phyloP scores from a whole-genome alignment of 2,329 filamentous ascomycete genomes.

The Arthrobotrys pseudoclavata region DNA sequence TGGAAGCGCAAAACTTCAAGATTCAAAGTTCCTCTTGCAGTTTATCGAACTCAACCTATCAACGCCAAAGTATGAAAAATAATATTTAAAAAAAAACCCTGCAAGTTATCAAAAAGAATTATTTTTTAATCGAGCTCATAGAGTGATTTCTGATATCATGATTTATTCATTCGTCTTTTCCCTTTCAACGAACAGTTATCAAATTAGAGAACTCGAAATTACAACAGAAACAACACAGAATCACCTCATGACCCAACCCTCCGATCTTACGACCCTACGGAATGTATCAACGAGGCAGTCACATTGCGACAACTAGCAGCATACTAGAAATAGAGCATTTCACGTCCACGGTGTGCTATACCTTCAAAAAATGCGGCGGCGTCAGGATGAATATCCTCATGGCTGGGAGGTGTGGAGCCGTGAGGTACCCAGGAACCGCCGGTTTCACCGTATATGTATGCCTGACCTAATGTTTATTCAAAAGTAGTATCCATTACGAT shows the following conservation, averaged over 20 bases:
- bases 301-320: background rate
- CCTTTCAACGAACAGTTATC: background rate
- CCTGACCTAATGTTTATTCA: background rate
- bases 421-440: slow-evolving; percentile 5
- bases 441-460: slow-evolving; percentile 4
- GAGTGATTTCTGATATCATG: too few relatives aligned
- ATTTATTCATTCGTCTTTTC: background rate
- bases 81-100: too few relatives aligned
- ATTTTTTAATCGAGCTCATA: background rate
- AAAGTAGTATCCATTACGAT: background rate
- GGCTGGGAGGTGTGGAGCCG: slow-evolving; percentile 13
- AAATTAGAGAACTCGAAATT: background rate
- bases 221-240: slow-evolving; percentile 28
- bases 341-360: background rate
- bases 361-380: slow-evolving; percentile 2
- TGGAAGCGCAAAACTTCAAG: slow-evolving; percentile 5
- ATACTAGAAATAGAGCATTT: slow-evolving; percentile 9
- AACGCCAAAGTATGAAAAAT: background rate
- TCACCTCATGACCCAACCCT: background rate
- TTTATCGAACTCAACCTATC: background rate
- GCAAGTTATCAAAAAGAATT: background rate
- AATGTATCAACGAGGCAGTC: background rate
- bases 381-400: background rate
- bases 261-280: background rate
- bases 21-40: background rate